Base-by-base conservation (phyloP, 2,329 filamentous ascomycete genomes). In the Fusarium sulawesiense region DNA sequence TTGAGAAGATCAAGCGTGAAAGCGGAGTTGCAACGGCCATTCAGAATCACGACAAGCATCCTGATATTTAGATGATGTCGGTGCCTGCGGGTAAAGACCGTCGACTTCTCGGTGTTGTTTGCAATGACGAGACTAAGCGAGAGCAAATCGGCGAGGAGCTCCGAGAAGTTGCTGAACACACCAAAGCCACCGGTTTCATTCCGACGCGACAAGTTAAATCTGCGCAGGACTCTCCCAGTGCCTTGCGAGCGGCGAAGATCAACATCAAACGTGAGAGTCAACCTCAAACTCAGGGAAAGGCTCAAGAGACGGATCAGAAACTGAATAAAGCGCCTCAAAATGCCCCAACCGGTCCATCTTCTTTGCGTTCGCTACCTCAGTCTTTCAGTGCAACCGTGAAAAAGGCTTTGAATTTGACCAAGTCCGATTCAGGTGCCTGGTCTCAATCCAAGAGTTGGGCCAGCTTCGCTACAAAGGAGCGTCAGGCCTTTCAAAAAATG, bases 361-460 rank as follows among this genome's bases (percentile, higher is more conserved):
- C 56, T 14, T 27, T 23, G 12, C 68, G 64, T 14, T 48, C 62
- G n/a, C 12, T 65, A 21, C 20, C 53, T 12, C 60, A 49, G 34
- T 53, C 44, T 3, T 56, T 68, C 54, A 70, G 40, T 49, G 47
- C 59, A 32, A 58, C 44, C 14, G 29, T 55, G 20, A 70, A 68
- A 30, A 50, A 51, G 18, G 44, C 51, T 21, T 34, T 48, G 13
- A 46, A 41, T 14, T 20, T 68, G 16, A 27, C 29, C 11, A 46
- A 45, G 10, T 30, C 61, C 20, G 65, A 78, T 10, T 44, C 72
- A 27, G 79, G 75, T 30, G 73, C 74, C 21, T 82, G 80, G 80
- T 76, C 80, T 16, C 78, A 81, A 37, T 82, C 80, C 49, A 80
- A 77, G 67, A 76, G 76, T 55, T 83, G 81, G 81, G 72, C 77